phyloP scores from a whole-genome alignment of 179 eudicot species.

The Beta lomatogona region DNA sequence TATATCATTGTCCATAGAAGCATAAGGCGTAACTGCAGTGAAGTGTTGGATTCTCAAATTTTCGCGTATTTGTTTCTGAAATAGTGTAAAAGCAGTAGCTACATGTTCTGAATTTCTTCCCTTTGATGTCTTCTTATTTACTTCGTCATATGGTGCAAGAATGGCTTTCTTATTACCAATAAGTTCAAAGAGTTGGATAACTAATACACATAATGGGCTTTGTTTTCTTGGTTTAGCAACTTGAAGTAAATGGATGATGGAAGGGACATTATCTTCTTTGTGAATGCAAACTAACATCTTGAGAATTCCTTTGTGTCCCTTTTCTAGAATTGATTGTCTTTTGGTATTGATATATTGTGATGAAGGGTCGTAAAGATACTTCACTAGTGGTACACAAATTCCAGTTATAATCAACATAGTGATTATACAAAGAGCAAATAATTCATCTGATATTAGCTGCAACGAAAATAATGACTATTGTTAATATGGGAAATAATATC shows the following conservation, averaged over 20 bases:
- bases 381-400: slow-evolving; percentile 20
- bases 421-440: slow-evolving; percentile 21
- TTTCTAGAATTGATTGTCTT: slow-evolving; percentile 27
- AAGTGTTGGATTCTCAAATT: slow-evolving; percentile 36
- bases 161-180: slow-evolving; percentile 40
- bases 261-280: slow-evolving; percentile 42
- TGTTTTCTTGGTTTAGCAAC: slow-evolving; percentile 35
- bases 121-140: slow-evolving; percentile 19
- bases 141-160: slow-evolving; percentile 39
- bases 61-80: slow-evolving; percentile 33
- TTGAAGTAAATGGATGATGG: slow-evolving; percentile 42
- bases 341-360: slow-evolving; percentile 14
- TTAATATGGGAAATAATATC: no score
- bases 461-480: not conserved
- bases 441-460: slow-evolving; percentile 26
- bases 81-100: slow-evolving; percentile 32
- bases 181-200: slow-evolving; percentile 49
- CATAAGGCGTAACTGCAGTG: slow-evolving; percentile 35
- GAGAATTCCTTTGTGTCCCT: slow-evolving; percentile 30
- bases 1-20: slow-evolving; percentile 44
- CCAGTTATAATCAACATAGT: slow-evolving; percentile 20
- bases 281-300: slow-evolving; percentile 44
- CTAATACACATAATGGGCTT: slow-evolving; percentile 29
- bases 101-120: slow-evolving; percentile 29
- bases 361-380: slow-evolving; percentile 33